A percentile compares a stretch with the other conserved stretches of the same genome.
Conservation (phyloP, 1,284 basidiomycete genomes). For the Vanrija sp. region DNA sequence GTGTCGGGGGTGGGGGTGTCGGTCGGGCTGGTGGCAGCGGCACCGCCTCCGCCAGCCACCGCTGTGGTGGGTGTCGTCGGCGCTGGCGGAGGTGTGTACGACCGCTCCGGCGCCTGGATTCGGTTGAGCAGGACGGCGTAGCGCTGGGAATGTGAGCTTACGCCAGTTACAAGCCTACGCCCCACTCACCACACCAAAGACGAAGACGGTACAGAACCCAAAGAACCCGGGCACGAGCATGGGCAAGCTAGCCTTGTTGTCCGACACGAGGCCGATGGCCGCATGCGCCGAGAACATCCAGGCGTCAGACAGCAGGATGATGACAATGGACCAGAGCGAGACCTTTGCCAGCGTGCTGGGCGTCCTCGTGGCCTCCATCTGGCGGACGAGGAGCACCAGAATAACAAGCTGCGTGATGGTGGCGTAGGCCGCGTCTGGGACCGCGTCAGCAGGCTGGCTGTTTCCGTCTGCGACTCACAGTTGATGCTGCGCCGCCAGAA, state of each 20-base stretch:
- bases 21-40: not conserved
- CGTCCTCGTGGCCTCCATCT: constrained; percentile 69
- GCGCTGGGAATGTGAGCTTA: constrained; percentile 56
- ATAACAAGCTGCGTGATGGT: constrained; percentile 64
- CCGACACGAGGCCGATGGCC: constrained; percentile 74
- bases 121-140: constrained; percentile 73
- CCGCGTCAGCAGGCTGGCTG: not conserved
- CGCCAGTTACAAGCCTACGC: too few species aligned
- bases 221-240: constrained; percentile 76
- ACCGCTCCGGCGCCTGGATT: constrained; percentile 73
- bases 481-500: constrained; percentile 77
- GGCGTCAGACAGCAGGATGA: constrained; percentile 71
- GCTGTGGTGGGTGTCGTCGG: not conserved
- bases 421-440: constrained; percentile 58
- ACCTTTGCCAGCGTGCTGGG: constrained; percentile 71
- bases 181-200: constrained; percentile 46
- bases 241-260: constrained; percentile 70
- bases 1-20: not conserved
- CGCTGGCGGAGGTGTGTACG: constrained; percentile 5
- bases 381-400: constrained; percentile 64
- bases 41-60: not conserved
- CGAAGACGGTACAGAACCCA: constrained; percentile 48
- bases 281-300: constrained; percentile 79
- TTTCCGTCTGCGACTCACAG: constrained; percentile 59
- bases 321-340: constrained; percentile 73